Conservation (phyloP, 495 filamentous ascomycete genomes). For the Neurospora sublineolata region DNA sequence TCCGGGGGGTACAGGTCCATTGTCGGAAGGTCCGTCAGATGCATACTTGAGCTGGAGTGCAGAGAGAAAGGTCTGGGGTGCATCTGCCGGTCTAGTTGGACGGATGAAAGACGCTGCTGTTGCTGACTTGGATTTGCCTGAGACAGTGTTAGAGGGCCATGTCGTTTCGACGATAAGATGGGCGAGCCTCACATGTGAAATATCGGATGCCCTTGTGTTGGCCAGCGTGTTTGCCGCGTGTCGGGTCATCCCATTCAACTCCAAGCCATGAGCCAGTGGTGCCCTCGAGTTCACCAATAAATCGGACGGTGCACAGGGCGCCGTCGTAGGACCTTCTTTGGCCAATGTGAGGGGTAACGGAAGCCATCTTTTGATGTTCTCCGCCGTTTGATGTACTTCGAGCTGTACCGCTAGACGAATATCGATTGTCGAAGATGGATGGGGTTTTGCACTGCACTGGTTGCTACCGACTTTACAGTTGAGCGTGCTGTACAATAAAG, state of each 20-base stretch:
- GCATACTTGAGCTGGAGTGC: constrained; percentile 78
- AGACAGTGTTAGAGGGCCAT: background rate
- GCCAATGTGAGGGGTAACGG: constrained; percentile 34
- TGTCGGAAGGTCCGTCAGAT: constrained; percentile 31
- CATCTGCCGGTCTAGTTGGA: constrained; percentile 57
- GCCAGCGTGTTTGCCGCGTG: constrained; percentile 81
- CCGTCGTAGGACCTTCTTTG: constrained; percentile 69
- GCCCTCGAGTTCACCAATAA: constrained; percentile 62
- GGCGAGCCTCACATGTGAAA: constrained; percentile 57
- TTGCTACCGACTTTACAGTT: background rate
- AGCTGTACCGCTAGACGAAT: background rate
- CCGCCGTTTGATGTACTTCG: background rate
- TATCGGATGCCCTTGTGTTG: constrained; percentile 67
- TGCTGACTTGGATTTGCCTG: constrained; percentile 53
- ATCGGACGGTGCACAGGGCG: constrained; percentile 71
- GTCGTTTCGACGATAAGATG: background rate
- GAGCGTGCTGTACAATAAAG: background rate
- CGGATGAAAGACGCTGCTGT: constrained; percentile 80
- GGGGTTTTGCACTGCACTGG: background rate
- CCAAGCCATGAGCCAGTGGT: constrained; percentile 81
- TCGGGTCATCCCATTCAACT: constrained; percentile 89
- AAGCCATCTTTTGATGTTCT: constrained; percentile 5
- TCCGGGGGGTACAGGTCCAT: constrained; percentile 4
- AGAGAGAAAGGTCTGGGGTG: constrained; percentile 58
- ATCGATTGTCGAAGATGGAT: background rate